Conservation (phyloP, 202 grass and related monocot genomes). For the Hordeum pubiflorum region DNA sequence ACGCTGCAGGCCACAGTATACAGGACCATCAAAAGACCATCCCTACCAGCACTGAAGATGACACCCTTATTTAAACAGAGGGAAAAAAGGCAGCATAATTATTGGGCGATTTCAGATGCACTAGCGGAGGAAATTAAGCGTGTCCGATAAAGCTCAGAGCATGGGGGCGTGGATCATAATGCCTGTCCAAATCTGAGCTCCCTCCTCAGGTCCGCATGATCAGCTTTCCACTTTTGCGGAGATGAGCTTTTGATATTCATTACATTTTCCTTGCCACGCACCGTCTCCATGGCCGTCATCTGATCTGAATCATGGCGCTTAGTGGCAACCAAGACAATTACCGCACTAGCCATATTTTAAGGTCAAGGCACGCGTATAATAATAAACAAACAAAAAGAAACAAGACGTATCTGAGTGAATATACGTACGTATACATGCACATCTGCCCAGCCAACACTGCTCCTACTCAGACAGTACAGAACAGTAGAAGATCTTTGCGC, state of each 20-base stretch:
- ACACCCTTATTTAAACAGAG: not conserved
- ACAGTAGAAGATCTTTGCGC: not conserved
- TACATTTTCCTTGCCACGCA: not conserved
- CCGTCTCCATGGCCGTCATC: not conserved
- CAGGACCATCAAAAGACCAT: not conserved
- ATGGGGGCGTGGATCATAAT: slow-evolving; percentile 15
- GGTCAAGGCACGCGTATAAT: not conserved
- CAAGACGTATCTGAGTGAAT: not conserved
- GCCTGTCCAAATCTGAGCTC: slow-evolving; percentile 18
- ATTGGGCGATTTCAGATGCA: not conserved
- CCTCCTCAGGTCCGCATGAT: slow-evolving; percentile 20
- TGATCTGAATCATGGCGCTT: slow-evolving; percentile 18
- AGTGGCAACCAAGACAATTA: not conserved
- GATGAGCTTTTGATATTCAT: not conserved
- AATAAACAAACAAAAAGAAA: not conserved
- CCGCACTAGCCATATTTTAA: not conserved
- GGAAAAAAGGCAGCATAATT: slow-evolving; percentile 15
- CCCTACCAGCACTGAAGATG: not conserved
- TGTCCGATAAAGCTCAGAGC: slow-evolving; percentile 29
- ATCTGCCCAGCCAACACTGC: not conserved
- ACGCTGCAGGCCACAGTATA: not conserved
- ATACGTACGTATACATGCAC: not conserved
- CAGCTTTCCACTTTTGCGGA: not conserved
- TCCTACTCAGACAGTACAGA: not conserved
- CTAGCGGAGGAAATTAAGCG: not conserved